phyloP scores from a whole-genome alignment of 805 yeast genomes.

The Kuraishia piskuri region DNA sequence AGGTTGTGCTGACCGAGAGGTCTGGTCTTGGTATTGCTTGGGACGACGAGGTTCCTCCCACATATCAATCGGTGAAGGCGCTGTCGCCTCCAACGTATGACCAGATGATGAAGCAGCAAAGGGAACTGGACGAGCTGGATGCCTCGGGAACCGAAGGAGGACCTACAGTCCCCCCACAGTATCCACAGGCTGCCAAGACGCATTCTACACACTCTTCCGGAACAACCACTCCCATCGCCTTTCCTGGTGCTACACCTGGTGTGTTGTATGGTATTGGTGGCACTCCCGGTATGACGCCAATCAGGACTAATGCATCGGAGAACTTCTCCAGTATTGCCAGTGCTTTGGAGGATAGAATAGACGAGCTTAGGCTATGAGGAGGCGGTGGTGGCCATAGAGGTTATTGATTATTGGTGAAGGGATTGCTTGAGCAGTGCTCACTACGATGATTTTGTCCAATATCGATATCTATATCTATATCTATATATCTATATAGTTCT shows the following conservation, averaged over 20 bases:
- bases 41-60: slow-evolving; percentile 99
- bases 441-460: too few species aligned
- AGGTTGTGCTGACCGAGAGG: slow-evolving; percentile 73
- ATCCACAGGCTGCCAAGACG: neutral
- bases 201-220: neutral
- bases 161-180: neutral
- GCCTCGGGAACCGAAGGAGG: neutral
- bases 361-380: neutral
- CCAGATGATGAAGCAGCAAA: slow-evolving; percentile 7
- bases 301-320: neutral
- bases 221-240: neutral
- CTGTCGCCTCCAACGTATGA: slow-evolving; percentile 82
- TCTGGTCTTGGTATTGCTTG: slow-evolving; percentile 95
- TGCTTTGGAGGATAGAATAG: slow-evolving; percentile 1
- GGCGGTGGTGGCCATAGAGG: neutral
- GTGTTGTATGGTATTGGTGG: slow-evolving; percentile 9
- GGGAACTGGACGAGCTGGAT: neutral
- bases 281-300: slow-evolving; percentile 8
- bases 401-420: too few species aligned
- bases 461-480: too few species aligned
- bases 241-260: slow-evolving; percentile 5
- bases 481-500: too few species aligned
- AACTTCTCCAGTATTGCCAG: neutral
- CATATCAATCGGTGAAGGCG: slow-evolving; percentile 76
- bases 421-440: too few species aligned